These are phyloP conservation scores for Trametes gibbosa DNA, from an alignment of 768 basidiomycete genomes.

Conservation along the genomic window DNA sequence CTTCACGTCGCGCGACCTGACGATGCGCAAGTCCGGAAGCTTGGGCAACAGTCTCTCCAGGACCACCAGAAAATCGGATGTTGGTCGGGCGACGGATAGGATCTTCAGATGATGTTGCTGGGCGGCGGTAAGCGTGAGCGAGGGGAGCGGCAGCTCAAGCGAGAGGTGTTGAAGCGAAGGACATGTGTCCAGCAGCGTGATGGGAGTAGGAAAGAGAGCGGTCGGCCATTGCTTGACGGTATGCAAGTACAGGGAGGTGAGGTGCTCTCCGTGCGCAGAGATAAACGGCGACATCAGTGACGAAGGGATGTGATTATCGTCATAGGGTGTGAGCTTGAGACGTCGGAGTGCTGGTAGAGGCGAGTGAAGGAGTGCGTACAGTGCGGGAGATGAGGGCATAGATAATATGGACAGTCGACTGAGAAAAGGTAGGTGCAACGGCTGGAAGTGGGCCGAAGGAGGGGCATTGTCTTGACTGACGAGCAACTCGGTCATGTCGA, in stretches of 20 bases:
- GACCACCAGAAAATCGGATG: constrained; percentile 50
- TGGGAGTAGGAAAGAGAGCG: constrained; percentile 25
- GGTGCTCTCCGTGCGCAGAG: constrained; percentile 49
- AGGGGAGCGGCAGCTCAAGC: constrained; percentile 66
- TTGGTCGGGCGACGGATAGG: constrained; percentile 76
- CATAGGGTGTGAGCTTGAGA: constrained; percentile 71
- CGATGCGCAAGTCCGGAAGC: constrained; percentile 52
- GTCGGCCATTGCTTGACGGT: constrained; percentile 56
- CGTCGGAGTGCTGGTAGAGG: constrained; percentile 61
- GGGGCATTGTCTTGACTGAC: constrained; percentile 20
- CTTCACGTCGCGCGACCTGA: constrained; percentile 65
- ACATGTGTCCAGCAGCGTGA: constrained; percentile 25
- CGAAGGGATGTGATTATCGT: constrained; percentile 58
- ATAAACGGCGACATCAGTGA: constrained; percentile 62
- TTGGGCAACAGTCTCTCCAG: constrained; percentile 55
- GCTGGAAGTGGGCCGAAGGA: constrained; percentile 32
- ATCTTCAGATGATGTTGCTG: constrained; percentile 49
- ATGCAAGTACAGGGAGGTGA: constrained; percentile 63
- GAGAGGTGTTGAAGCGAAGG: constrained; percentile 60
- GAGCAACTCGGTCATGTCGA: constrained; percentile 52
- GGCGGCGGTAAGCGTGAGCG: constrained; percentile 34
- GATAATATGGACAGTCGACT: constrained; percentile 61
- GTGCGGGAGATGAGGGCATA: constrained; percentile 62
- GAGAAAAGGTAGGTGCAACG: constrained; percentile 55
- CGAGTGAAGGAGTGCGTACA: constrained; percentile 56